Conservation (phyloP, 345 rosid species). For the Gossypium raimondii region DNA sequence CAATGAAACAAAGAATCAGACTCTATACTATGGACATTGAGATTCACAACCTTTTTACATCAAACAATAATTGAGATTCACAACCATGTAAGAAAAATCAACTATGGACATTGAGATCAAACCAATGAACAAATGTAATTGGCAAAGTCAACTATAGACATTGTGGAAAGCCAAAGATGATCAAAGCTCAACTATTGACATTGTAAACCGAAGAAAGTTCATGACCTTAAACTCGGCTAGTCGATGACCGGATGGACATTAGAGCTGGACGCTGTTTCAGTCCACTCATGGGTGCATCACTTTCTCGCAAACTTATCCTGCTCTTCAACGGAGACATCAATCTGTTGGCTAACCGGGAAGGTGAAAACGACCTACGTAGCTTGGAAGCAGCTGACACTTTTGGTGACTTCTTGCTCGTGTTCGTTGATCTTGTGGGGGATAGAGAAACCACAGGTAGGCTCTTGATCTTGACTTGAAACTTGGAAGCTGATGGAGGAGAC, state of each 20-base stretch:
- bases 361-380: constrained; percentile 69
- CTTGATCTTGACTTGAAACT: constrained; percentile 71
- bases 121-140: not conserved
- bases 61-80: not conserved
- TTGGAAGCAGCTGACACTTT: constrained; percentile 55
- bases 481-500: constrained; percentile 56
- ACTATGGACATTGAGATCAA: not conserved
- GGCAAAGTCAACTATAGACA: too few relatives aligned
- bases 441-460: constrained; percentile 45
- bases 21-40: too few relatives aligned
- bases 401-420: constrained; percentile 38
- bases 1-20: too few relatives aligned
- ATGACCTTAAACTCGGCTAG: constrained; percentile 31
- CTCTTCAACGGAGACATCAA: constrained; percentile 73
- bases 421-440: constrained; percentile 38
- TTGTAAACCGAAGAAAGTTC: too few relatives aligned
- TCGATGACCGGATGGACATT: constrained; percentile 8
- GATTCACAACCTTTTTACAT: not conserved
- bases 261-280: constrained; percentile 63
- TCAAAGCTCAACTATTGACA: too few relatives aligned
- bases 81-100: not conserved
- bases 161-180: too few relatives aligned
- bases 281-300: constrained; percentile 43
- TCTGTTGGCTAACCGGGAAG: constrained; percentile 64
- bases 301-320: constrained; percentile 44